These are phyloP conservation scores for Neofusicoccum umdonicola DNA, from an alignment of 2,329 filamentous ascomycete genomes.

Conservation along the genomic window DNA sequence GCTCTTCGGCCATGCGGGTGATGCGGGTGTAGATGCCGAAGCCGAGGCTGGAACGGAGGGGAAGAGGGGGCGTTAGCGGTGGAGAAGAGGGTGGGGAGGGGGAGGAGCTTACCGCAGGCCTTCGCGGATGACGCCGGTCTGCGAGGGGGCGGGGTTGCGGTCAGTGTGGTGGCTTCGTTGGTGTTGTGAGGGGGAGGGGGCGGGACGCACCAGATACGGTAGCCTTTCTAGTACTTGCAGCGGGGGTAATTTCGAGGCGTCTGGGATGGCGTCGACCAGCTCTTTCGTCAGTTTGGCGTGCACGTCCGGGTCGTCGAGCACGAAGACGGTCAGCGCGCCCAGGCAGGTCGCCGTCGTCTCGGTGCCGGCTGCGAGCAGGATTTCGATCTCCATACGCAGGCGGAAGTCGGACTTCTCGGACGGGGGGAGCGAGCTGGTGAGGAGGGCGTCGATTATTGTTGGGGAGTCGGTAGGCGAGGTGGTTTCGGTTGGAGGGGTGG, in stretches of 20 bases:
- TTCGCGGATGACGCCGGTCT: not conserved
- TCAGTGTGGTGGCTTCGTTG: too few species aligned
- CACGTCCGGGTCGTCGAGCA: not conserved
- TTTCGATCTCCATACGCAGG: slow-evolving; percentile 27
- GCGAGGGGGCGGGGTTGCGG: too few species aligned
- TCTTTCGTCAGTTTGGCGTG: not conserved
- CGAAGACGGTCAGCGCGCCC: not conserved
- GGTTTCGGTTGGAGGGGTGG: not conserved
- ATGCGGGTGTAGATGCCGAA: not conserved
- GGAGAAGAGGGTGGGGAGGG: not conserved
- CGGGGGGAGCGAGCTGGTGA: not conserved
- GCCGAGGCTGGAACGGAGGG: not conserved
- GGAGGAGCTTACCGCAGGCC: not conserved
- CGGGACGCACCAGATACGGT: not conserved
- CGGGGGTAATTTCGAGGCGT: not conserved
- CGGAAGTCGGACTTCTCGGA: slow-evolving; percentile 14
- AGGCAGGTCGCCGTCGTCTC: slow-evolving; percentile 26
- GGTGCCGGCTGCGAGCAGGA: slow-evolving; percentile 28
- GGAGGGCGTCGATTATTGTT: not conserved
- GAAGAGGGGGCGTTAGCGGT: too few species aligned
- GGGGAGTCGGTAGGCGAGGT: too few species aligned
- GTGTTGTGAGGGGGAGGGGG: too few species aligned
- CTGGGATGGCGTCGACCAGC: not conserved
- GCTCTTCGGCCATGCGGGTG: not conserved
- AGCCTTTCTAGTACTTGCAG: not conserved